Conservation (phyloP, 805 yeast species). For the Starmerella floricola region DNA sequence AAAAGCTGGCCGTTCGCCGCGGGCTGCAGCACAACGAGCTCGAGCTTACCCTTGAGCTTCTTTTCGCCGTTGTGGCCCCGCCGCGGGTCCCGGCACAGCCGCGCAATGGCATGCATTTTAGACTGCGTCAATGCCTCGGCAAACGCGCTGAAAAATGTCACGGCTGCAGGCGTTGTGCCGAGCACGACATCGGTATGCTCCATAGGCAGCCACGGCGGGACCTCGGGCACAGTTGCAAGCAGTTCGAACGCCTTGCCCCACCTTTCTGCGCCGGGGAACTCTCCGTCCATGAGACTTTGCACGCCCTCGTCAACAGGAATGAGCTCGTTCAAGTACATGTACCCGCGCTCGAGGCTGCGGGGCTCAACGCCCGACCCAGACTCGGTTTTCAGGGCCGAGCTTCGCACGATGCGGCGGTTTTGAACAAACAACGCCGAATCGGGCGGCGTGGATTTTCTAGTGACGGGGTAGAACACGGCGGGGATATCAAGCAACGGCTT, state of each 20-base stretch:
- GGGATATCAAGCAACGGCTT: slow-evolving; percentile 9
- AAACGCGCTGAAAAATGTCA: slow-evolving; percentile 13
- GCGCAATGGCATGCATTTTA: slow-evolving; percentile 17
- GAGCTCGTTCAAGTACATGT: slow-evolving; percentile 10
- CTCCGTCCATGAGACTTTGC: slow-evolving; percentile 16
- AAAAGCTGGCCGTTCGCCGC: slow-evolving; percentile 6
- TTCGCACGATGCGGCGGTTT: slow-evolving; percentile 8
- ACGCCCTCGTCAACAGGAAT: slow-evolving; percentile 11
- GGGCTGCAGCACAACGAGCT: slow-evolving; percentile 18
- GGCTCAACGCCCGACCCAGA: slow-evolving; percentile 7
- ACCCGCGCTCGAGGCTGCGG: slow-evolving; percentile 11
- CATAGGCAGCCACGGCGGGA: slow-evolving; percentile 17
- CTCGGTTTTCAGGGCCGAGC: slow-evolving; percentile 9
- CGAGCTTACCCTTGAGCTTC: slow-evolving; percentile 13
- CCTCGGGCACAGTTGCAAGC: slow-evolving; percentile 16
- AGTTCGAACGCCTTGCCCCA: slow-evolving; percentile 17
- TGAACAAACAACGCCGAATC: slow-evolving; percentile 3
- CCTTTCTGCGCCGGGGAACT: slow-evolving; percentile 14
- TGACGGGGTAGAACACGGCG: slow-evolving; percentile 11
- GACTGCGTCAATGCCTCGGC: slow-evolving; percentile 8
- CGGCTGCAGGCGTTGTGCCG: neutral
- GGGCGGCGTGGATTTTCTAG: slow-evolving; percentile 2
- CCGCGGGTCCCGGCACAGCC: slow-evolving; percentile 14
- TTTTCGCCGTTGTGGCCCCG: neutral
- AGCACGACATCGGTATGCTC: slow-evolving; percentile 11